Evolutionary conservation across 1,284 basidiomycete genomes (phyloP), one percentile per base, ranked within the genome.

Genomic region (Kalmanozyma brasiliensis): DNA sequence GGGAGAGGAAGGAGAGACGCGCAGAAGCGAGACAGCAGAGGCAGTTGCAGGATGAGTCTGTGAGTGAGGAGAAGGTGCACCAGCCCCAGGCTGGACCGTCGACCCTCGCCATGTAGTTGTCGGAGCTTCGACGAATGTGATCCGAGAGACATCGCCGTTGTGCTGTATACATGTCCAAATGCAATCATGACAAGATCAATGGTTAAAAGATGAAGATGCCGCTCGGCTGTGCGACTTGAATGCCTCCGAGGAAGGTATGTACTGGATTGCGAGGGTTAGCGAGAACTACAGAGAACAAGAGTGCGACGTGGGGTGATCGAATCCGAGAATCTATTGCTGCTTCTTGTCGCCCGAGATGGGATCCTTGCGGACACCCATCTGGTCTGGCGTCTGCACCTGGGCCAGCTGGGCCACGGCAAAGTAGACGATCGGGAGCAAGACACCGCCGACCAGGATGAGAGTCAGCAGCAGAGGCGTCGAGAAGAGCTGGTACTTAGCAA

Each of bases 401-500:
- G 69, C 69, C 42, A 72, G 55, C 56, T 67, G 69, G n/a, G 48
- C 43, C 11, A 67, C 66, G 26, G 69, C 69, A 49, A 72, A 63
- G 52, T 59, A 58, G 13, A 64, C 59, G 42, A 66, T 66, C 23
- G 69, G 69, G 7, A 64, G 35, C 41, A 72, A 26, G 13, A 72
- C 20, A 10, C 59, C 69, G 19, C 64, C 64, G n/a, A 66, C 57
- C 9, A 72, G 48, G 5, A 66, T 7, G 26, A 72, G 47, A 19
- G 55, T 63, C 33, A 72, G 37, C 17, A 67, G 53, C 24, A 67
- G 63, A 0, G 69, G 63, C 17, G 69, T 63, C 9, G 69, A 72
- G 37, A 72, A 72, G 32, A 72, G 69, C 69, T 70, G 68, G 43
- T 72, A 72, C 29, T 41, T 49, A 24, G 59, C 60, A 57, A 72